Base-by-base conservation (phyloP, 768 basidiomycete species). In the Mycena galericulata region DNA sequence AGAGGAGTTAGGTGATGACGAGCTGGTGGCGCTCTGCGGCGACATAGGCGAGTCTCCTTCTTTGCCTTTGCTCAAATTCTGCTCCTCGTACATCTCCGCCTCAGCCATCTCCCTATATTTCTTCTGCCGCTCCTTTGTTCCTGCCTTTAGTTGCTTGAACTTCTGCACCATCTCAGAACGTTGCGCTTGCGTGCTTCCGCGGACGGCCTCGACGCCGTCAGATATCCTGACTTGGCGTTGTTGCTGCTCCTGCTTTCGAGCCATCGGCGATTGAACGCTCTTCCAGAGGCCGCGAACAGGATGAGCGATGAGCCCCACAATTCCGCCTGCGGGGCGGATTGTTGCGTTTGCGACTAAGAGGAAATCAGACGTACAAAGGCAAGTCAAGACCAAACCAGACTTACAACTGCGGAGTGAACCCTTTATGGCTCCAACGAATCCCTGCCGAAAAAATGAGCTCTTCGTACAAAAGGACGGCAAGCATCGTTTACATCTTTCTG, bases 121-220 rank as follows among this genome's bases (percentile, higher is more conserved):
- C 67, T 76, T 77, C 74, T 77, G 75, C 65, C 86, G 75, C 65
- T 76, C 74, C n/a, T 75, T 73, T 4, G 77, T 75, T 14, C 72
- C 70, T 27, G 62, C 49, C 45, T 79, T 76, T 29, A 80, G 77
- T 17, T 78, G 75, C n/a, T 80, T 74, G 75, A 86, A 88, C 41
- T 72, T 77, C 55, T 72, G 71, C 32, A 85, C 62, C 15, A 86
- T 78, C 17, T 74, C 74, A 1, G 72, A 66, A 32, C 79, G 72
- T 58, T 86, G 75, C 4, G 73, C 63, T n/a, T 66, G 71, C 2
- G 79, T 79, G 72, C 82, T 81, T n/a, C 62, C 64, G 56, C 73
- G 74, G 8, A 80, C 79, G 1, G 77, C 83, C 61, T 80, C 78
- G 8, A 76, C 51, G 5, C 86, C 86, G 61, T 86, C 81, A 9